These are phyloP conservation scores for Eleusine indica DNA, from an alignment of 176 grass and related monocot species.

Conservation along the genomic window DNA sequence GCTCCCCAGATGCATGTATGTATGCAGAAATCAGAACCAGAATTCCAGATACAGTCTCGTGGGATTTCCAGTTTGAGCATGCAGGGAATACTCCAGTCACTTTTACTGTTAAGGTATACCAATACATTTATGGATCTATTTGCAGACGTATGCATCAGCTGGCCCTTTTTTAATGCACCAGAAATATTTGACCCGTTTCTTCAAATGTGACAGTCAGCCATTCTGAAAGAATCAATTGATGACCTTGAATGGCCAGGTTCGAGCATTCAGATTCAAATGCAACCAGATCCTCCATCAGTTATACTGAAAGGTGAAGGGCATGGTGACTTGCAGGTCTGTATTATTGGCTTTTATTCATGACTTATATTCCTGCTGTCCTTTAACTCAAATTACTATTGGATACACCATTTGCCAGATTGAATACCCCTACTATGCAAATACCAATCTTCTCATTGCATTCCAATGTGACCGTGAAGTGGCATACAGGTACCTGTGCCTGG, in stretches of 20 bases:
- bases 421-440: conserved; percentile 80
- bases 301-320: conserved; percentile 84
- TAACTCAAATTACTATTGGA: conserved; percentile 16
- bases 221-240: conserved; percentile 89
- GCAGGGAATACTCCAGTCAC: conserved; percentile 67
- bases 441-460: conserved; percentile 78
- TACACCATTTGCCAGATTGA: conserved; percentile 58
- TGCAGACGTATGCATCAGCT: background rate
- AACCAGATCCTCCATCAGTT: conserved; percentile 72
- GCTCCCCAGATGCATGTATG: conserved; percentile 72
- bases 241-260: conserved; percentile 95
- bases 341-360: background rate
- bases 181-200: conserved; percentile 2
- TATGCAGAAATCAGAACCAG: conserved; percentile 98
- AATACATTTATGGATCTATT: conserved; percentile 18
- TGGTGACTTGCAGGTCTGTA: conserved; percentile 85
- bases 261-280: conserved; percentile 77
- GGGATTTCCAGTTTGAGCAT: conserved; percentile 90
- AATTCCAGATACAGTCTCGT: conserved; percentile 87
- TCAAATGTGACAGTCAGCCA: conserved; percentile 60
- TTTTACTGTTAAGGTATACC: conserved; percentile 75
- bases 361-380: background rate
- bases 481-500: conserved; percentile 52
- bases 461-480: conserved; percentile 70
- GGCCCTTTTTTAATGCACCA: background rate